Evolutionary conservation across 352 stramenopile species (phyloP).

Genomic region (Ophiocytium majus): DNA sequence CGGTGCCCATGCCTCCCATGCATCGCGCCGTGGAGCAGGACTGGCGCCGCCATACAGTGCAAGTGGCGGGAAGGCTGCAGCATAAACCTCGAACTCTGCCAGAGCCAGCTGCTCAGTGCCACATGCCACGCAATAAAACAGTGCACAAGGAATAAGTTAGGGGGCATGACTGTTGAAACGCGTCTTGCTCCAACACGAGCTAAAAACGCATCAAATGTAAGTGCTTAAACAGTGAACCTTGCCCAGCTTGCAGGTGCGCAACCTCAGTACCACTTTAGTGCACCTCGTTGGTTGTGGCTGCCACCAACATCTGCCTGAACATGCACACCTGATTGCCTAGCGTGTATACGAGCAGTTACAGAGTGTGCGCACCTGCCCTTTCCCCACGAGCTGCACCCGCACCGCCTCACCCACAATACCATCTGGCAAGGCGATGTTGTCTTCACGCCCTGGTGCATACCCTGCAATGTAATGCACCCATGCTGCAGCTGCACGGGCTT

Average conservation of each 20-base stretch:
- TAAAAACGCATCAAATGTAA: no score
- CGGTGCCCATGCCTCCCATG: background rate
- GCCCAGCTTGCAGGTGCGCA: no score
- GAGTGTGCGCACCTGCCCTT: slow-evolving; percentile 37
- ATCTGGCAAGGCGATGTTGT: slow-evolving; percentile 37
- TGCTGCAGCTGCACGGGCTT: background rate
- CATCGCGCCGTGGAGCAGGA: background rate
- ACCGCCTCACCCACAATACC: slow-evolving; percentile 37
- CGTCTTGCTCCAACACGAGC: no score
- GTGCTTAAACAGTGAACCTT: no score
- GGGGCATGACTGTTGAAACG: no score
- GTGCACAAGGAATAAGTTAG: no score
- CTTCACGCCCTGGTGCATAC: slow-evolving; percentile 5
- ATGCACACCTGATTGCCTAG: no score
- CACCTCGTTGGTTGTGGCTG: no score
- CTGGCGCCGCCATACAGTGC: background rate
- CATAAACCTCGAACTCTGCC: slow-evolving; percentile 2
- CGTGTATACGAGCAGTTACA: no score
- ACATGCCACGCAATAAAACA: no score
- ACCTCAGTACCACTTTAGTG: no score
- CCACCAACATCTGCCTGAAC: no score
- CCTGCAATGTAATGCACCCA: background rate
- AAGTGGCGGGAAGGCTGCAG: background rate
- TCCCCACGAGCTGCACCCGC: slow-evolving; percentile 40
- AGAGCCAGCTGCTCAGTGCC: slow-evolving; percentile 13